phyloP scores from a whole-genome alignment of 768 basidiomycete genomes.

The Myochromella boudieri region DNA sequence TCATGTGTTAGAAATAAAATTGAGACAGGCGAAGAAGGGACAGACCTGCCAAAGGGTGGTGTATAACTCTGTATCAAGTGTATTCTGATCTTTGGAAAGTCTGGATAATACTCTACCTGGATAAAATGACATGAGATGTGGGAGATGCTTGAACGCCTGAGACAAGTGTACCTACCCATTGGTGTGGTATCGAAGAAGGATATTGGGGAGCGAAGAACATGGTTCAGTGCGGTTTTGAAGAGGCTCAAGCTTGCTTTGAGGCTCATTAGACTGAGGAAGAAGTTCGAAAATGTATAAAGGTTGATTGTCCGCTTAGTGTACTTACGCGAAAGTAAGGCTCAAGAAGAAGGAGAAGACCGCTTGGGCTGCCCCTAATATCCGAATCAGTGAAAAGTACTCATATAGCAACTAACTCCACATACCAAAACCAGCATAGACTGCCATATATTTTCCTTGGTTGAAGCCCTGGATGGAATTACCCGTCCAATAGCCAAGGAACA shows the following conservation, averaged over 20 bases:
- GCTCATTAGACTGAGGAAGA: conserved; percentile 29
- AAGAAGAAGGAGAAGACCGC: conserved; percentile 52
- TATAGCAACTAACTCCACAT: conserved; percentile 5
- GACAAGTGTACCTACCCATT: too few species aligned
- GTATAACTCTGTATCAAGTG: conserved; percentile 50
- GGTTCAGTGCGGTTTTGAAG: conserved; percentile 53
- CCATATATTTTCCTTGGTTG: conserved; percentile 68
- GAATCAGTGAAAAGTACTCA: not conserved
- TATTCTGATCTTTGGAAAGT: conserved; percentile 63
- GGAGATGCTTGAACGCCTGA: not conserved
- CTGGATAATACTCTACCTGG: conserved; percentile 57
- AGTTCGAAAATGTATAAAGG: not conserved
- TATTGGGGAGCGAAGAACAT: conserved; percentile 59
- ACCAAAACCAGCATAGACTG: conserved; percentile 48
- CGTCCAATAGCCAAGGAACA: conserved; percentile 79
- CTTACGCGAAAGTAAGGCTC: conserved; percentile 51
- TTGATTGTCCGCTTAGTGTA: not conserved
- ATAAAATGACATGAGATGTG: not conserved
- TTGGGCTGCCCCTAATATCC: conserved; percentile 39
- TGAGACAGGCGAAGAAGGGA: not conserved
- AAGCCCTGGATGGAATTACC: conserved; percentile 53
- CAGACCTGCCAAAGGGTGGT: conserved; percentile 46
- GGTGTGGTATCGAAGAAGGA: conserved; percentile 78
- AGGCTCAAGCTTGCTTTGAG: conserved; percentile 45
- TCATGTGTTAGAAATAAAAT: not conserved